Evolutionary conservation across 768 basidiomycete genomes (phyloP).

Genomic region (Lactarius sanguifluus): DNA sequence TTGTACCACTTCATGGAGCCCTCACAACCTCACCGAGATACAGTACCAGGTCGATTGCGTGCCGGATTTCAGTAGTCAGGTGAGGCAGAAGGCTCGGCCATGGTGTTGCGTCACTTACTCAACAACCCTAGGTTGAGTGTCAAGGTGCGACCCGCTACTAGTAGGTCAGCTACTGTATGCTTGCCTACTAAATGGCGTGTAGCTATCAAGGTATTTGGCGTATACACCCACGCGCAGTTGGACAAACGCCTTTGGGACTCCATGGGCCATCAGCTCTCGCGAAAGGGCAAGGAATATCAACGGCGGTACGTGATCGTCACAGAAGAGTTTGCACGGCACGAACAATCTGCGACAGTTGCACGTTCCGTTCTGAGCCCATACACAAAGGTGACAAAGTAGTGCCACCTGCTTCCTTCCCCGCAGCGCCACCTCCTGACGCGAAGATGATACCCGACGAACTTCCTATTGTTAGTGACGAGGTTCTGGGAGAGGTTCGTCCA

Average conservation of each 20-base stretch:
- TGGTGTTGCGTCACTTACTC: too few species aligned
- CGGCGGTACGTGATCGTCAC: constrained; percentile 41
- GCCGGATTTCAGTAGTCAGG: constrained; percentile 26
- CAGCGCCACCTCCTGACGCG: constrained; percentile 34
- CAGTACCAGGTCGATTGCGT: constrained; percentile 34
- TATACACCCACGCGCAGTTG: constrained; percentile 50
- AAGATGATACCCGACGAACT: constrained; percentile 24
- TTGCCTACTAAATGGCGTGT: background rate
- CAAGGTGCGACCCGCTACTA: constrained; percentile 38
- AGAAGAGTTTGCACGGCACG: background rate
- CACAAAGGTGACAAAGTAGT: constrained; percentile 45
- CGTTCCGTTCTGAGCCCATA: constrained; percentile 40
- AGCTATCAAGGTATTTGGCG: constrained; percentile 52
- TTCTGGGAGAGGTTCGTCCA: constrained; percentile 46
- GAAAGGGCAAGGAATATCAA: constrained; percentile 53
- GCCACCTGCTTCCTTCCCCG: constrained; percentile 53
- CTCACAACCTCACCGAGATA: constrained; percentile 1
- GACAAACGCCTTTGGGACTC: constrained; percentile 48
- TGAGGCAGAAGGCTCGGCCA: background rate
- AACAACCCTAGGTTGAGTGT: constrained; percentile 36
- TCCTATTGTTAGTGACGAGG: constrained; percentile 44
- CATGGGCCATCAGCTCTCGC: constrained; percentile 43
- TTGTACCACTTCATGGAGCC: background rate
- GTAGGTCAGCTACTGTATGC: background rate
- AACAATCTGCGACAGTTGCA: constrained; percentile 40